Evolutionary conservation across 352 stramenopile species (phyloP).

Genomic region (Phytophthora tentaculata): DNA sequence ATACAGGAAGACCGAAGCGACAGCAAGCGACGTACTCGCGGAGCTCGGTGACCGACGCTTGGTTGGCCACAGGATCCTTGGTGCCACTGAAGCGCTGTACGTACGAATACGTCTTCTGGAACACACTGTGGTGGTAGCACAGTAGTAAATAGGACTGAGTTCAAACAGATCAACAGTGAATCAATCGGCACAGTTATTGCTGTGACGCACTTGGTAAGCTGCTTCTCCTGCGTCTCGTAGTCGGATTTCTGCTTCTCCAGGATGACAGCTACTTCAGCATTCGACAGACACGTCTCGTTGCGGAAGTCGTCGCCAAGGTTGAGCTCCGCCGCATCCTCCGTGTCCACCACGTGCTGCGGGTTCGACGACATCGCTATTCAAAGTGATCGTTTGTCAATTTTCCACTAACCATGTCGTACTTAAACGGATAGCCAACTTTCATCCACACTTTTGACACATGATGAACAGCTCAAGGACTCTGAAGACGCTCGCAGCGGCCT

Average conservation of each 20-base stretch:
- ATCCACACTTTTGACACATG: slow-evolving; percentile 29
- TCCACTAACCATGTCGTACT: slow-evolving; percentile 11
- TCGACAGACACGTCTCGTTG: slow-evolving; percentile 89
- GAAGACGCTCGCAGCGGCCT: slow-evolving; percentile 23
- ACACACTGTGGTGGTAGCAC: slow-evolving; percentile 57
- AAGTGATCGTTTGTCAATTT: slow-evolving; percentile 2
- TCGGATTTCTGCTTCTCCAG: slow-evolving; percentile 91
- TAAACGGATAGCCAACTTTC: slow-evolving; percentile 3
- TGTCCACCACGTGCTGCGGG: slow-evolving; percentile 89
- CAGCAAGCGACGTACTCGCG: slow-evolving; percentile 65
- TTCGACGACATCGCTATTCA: slow-evolving; percentile 71
- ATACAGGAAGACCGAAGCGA: neutral
- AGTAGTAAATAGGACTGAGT: neutral
- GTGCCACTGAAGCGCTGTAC: slow-evolving; percentile 91
- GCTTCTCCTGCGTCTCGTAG: slow-evolving; percentile 92
- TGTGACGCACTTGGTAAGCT: slow-evolving; percentile 73
- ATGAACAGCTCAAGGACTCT: slow-evolving; percentile 37
- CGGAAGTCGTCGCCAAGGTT: slow-evolving; percentile 91
- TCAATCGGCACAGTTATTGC: neutral
- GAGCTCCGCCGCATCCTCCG: slow-evolving; percentile 90
- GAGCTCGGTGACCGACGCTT: slow-evolving; percentile 89
- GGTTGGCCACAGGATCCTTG: slow-evolving; percentile 92
- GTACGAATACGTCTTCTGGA: slow-evolving; percentile 93
- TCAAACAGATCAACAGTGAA: neutral
- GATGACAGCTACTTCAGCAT: slow-evolving; percentile 90